These are phyloP conservation scores for Paecilomyces variotii DNA, from an alignment of 2,329 filamentous ascomycete species.

Conservation along the genomic window DNA sequence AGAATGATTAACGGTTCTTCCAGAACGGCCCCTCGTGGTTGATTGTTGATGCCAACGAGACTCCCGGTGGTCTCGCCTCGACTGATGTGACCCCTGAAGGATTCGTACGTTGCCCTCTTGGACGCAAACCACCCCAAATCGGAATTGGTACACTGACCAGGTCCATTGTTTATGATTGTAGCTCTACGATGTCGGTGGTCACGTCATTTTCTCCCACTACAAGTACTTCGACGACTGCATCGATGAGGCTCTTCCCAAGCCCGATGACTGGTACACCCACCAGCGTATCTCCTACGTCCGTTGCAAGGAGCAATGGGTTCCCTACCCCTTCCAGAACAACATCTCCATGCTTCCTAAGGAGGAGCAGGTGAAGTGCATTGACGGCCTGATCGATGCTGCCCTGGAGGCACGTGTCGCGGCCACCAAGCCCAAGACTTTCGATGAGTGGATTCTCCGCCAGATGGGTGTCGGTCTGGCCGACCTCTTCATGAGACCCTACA, in stretches of 20 bases:
- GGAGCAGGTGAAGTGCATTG: slow-evolving; percentile 88
- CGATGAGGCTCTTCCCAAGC: slow-evolving; percentile 88
- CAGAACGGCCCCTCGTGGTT: slow-evolving; percentile 91
- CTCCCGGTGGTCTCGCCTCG: slow-evolving; percentile 87
- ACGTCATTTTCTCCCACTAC: slow-evolving; percentile 99
- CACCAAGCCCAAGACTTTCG: slow-evolving; percentile 92
- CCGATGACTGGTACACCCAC: slow-evolving; percentile 94
- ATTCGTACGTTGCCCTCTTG: slow-evolving; percentile 62
- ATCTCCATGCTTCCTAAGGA: slow-evolving; percentile 97
- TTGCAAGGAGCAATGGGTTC: slow-evolving; percentile 93
- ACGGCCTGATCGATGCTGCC: slow-evolving; percentile 92
- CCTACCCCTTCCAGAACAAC: slow-evolving; percentile 99
- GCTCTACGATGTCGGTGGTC: slow-evolving; percentile 97
- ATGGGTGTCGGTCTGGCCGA: slow-evolving; percentile 84
- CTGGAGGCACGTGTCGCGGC: slow-evolving; percentile 77
- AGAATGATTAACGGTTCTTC: slow-evolving; percentile 13
- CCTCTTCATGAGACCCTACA: slow-evolving; percentile 98
- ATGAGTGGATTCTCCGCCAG: slow-evolving; percentile 95
- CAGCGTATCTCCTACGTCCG: slow-evolving; percentile 98
- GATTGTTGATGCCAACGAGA: slow-evolving; percentile 87
- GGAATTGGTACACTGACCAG: background rate
- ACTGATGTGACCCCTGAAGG: slow-evolving; percentile 93
- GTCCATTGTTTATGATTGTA: slow-evolving; percentile 31
- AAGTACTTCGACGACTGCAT: slow-evolving; percentile 99
- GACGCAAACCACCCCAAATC: background rate